Percentiles rank a stretch among this genome's conserved stretches.
These are phyloP conservation scores for Colletotrichum musicola DNA, from an alignment of 2,329 filamentous ascomycete genomes.

Conservation along the genomic window DNA sequence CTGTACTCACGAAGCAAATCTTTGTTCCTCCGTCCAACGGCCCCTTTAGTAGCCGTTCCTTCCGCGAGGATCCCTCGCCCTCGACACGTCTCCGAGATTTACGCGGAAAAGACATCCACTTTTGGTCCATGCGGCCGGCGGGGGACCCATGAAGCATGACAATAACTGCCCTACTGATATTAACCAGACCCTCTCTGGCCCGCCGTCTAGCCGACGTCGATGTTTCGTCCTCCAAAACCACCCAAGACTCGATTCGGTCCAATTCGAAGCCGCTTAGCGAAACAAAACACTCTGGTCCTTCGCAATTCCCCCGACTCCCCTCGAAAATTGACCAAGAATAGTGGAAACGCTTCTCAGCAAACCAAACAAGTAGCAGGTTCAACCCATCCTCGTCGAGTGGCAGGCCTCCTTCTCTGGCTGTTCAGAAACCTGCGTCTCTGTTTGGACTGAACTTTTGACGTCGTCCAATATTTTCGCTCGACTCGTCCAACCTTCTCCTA, in stretches of 20 bases:
- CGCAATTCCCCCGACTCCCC: neutral
- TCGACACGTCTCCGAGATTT: neutral
- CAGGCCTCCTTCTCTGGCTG: neutral
- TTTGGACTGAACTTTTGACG: slow-evolving; percentile 26
- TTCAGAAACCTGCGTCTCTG: slow-evolving; percentile 9
- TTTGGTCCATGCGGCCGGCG: slow-evolving; percentile 3
- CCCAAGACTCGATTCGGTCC: neutral
- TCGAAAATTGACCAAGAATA: slow-evolving; percentile 17
- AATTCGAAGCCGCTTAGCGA: slow-evolving; percentile 14
- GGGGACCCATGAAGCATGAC: neutral
- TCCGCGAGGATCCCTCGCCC: slow-evolving; percentile 20
- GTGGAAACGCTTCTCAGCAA: slow-evolving; percentile 6
- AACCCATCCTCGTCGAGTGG: slow-evolving; percentile 15
- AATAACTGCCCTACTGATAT: slow-evolving; percentile 25
- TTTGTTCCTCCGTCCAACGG: neutral
- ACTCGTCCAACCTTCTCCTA: neutral
- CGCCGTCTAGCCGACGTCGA: slow-evolving; percentile 2
- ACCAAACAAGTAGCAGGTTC: slow-evolving; percentile 6
- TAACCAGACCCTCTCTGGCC: slow-evolving; percentile 11
- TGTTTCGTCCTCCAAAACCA: slow-evolving; percentile 15
- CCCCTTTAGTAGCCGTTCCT: neutral
- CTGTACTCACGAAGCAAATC: neutral
- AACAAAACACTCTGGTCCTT: slow-evolving; percentile 30
- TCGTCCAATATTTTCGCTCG: slow-evolving; percentile 22
- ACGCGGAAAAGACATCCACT: slow-evolving; percentile 10